Conservation (phyloP, 371 early-diverging fungal species). For the Mortierella sp. region DNA sequence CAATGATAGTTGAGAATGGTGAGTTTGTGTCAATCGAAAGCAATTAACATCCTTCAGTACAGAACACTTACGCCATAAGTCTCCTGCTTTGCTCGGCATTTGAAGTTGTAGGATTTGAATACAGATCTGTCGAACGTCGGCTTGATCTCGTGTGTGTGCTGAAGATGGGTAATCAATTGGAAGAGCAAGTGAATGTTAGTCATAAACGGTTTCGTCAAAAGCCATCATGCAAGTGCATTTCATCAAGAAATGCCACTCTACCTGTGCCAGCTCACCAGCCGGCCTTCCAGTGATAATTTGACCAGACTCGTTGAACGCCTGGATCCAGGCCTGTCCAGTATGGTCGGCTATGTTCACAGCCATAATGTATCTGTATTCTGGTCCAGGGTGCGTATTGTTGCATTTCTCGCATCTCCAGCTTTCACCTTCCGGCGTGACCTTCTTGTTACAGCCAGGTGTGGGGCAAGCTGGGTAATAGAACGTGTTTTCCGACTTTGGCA, state of each 20-base stretch:
- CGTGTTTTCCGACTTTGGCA: constrained; percentile 40
- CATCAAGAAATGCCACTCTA: neutral
- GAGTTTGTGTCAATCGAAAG: too few relatives aligned
- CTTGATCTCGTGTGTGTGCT: constrained; percentile 28
- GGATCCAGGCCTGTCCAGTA: constrained; percentile 84
- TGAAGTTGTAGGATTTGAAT: constrained; percentile 76
- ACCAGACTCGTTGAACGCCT: constrained; percentile 89
- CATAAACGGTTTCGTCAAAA: too few relatives aligned
- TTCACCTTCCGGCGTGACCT: constrained; percentile 72
- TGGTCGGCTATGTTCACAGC: constrained; percentile 79
- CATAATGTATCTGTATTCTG: constrained; percentile 86
- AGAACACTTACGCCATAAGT: constrained; percentile 82
- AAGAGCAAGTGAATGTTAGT: too few relatives aligned
- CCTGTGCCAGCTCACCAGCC: constrained; percentile 75
- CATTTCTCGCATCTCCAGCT: constrained; percentile 98
- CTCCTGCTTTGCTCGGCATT: constrained; percentile 85
- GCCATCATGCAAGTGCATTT: too few relatives aligned
- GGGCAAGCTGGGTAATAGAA: constrained; percentile 88
- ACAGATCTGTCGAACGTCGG: constrained; percentile 58
- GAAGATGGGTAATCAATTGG: constrained; percentile 37
- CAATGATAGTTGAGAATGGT: too few relatives aligned
- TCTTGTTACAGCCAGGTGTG: constrained; percentile 86
- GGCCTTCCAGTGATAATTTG: constrained; percentile 70
- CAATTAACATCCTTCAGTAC: too few relatives aligned
- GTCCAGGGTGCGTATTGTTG: constrained; percentile 67